These are phyloP conservation scores for Sonneratia alba DNA, from an alignment of 345 rosid genomes.

Conservation along the genomic window DNA sequence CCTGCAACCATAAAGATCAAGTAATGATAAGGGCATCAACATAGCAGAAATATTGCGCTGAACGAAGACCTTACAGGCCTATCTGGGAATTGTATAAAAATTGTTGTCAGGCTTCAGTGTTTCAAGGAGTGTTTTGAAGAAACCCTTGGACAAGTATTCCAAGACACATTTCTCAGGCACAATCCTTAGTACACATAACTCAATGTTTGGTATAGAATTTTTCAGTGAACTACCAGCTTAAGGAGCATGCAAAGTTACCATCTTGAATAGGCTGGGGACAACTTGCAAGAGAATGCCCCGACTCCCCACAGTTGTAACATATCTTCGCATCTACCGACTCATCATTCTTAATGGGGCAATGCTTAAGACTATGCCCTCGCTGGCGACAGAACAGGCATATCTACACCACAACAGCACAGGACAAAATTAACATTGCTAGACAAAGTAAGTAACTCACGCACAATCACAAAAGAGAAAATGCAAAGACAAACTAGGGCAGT, in stretches of 20 bases:
- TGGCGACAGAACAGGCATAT: conserved; percentile 75
- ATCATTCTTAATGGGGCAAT: conserved; percentile 58
- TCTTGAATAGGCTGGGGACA: conserved; percentile 72
- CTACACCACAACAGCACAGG: conserved; percentile 27
- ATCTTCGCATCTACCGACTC: conserved; percentile 43
- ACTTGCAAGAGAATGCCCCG: conserved; percentile 68
- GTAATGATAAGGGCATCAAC: neutral
- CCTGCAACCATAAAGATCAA: conserved; percentile 27
- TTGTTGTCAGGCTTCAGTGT: neutral
- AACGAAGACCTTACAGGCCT: neutral
- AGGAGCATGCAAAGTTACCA: conserved; percentile 29
- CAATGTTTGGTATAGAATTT: neutral
- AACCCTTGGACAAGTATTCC: neutral
- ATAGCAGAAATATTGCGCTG: neutral
- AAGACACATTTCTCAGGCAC: neutral
- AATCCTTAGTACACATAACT: neutral
- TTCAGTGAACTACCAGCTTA: neutral
- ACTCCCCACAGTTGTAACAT: conserved; percentile 83
- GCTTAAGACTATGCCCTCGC: conserved; percentile 81
- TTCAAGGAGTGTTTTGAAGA: neutral
- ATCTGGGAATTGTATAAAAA: neutral
- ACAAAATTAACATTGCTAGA: neutral
- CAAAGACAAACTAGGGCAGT: neutral
- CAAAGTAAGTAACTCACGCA: neutral
- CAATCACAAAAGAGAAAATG: neutral